These are phyloP conservation scores for Trichosanthes cucumerina DNA, from an alignment of 306 rosid species.

Conservation along the genomic window DNA sequence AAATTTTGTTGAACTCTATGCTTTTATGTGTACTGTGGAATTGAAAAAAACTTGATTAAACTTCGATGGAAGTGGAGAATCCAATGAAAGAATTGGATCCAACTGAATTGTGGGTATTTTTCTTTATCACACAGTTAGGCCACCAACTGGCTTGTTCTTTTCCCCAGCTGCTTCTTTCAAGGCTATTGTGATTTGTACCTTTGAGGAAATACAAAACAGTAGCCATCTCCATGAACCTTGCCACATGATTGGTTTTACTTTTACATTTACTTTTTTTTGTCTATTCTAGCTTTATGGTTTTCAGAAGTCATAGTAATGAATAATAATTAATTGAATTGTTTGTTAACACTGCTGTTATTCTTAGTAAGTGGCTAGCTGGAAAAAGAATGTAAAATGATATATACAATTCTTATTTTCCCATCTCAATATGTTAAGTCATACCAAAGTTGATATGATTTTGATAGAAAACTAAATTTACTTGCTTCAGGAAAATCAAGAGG, in stretches of 20 bases:
- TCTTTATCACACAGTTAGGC: not conserved
- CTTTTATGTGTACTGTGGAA: not conserved
- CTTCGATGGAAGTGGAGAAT: not conserved
- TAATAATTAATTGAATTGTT: not conserved
- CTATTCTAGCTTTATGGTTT: not conserved
- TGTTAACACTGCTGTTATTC: not conserved
- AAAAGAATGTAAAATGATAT: not conserved
- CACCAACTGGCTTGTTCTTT: not conserved
- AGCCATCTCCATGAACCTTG: not conserved
- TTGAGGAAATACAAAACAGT: not conserved
- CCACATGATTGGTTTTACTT: not conserved
- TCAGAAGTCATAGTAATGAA: not conserved
- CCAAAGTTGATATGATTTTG: not conserved
- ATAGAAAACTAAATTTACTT: not conserved
- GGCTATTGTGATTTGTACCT: not conserved
- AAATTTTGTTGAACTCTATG: not conserved
- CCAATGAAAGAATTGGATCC: not conserved
- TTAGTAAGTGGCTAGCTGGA: not conserved
- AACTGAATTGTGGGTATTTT: not conserved
- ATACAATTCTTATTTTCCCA: not conserved
- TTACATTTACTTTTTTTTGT: not conserved
- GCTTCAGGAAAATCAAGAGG: slow-evolving; percentile 12
- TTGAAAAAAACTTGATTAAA: not conserved
- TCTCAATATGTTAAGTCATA: not conserved
- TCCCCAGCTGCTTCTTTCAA: not conserved